These are phyloP conservation scores for Suillus decipiens DNA, from an alignment of 768 basidiomycete genomes.

Conservation along the genomic window DNA sequence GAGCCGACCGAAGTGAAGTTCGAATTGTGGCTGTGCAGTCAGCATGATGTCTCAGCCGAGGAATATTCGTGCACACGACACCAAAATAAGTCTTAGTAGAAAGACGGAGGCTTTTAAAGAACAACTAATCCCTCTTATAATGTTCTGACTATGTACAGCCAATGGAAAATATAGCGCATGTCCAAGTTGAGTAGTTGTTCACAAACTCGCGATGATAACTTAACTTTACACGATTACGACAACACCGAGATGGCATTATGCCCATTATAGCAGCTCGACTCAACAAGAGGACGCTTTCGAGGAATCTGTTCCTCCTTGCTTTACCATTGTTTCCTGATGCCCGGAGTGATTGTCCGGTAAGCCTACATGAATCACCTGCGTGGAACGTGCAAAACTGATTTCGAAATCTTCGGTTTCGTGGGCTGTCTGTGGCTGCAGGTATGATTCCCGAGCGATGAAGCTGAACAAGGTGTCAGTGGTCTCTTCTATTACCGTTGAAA, in stretches of 20 bases:
- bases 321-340: neutral
- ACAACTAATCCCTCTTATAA: neutral
- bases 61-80: no score
- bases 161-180: neutral
- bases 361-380: neutral
- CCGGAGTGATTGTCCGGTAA: neutral
- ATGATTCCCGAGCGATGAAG: conserved; percentile 31
- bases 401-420: neutral
- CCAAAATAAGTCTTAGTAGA: neutral
- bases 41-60: no score
- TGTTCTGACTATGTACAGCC: neutral
- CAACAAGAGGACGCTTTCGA: neutral
- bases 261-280: neutral
- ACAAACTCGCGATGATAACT: no score
- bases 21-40: no score
- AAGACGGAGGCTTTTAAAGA: neutral
- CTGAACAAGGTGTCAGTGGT: conserved; percentile 15
- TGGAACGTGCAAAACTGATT: neutral
- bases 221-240: neutral
- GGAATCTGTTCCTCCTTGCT: neutral
- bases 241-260: neutral
- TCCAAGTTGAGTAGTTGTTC: no score
- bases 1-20: no score
- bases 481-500: neutral
- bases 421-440: conserved; percentile 13